Percentiles rank a stretch among this genome's conserved stretches.
phyloP scores from a whole-genome alignment of 2,329 filamentous ascomycete genomes.

The Aureobasidium mangrovei region DNA sequence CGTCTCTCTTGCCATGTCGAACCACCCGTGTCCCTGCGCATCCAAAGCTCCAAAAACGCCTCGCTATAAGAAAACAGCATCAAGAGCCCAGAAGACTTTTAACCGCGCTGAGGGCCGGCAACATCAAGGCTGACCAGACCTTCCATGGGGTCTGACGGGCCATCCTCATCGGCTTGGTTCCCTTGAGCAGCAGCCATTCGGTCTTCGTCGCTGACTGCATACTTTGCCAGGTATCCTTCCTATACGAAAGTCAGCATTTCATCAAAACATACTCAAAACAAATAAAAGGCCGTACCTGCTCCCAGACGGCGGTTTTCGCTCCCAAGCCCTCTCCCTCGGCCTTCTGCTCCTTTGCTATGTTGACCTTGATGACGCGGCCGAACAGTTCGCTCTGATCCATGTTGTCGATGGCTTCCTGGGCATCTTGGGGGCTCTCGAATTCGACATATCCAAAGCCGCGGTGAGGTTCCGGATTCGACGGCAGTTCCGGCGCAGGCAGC shows the following conservation, averaged over 20 bases:
- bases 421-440: conserved; percentile 77
- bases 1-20: no score
- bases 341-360: conserved; percentile 84
- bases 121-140: conserved; percentile 88
- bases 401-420: conserved; percentile 93
- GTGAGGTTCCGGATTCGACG: conserved; percentile 69
- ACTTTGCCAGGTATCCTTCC: conserved; percentile 88
- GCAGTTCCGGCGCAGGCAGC: conserved; percentile 76
- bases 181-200: conserved; percentile 48
- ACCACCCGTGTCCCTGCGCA: no score
- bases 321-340: conserved; percentile 78
- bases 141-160: conserved; percentile 82
- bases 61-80: conserved; percentile 1
- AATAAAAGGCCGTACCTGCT: conserved; percentile 62
- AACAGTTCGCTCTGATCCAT: conserved; percentile 98
- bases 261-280: background rate
- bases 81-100: conserved; percentile 21
- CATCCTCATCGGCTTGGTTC: conserved; percentile 42
- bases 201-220: conserved; percentile 78
- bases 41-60: background rate
- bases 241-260: conserved; percentile 33
- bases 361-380: conserved; percentile 84
- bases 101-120: conserved; percentile 77
- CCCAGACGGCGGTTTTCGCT: conserved; percentile 91
- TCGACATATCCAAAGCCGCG: conserved; percentile 95